These are phyloP conservation scores for Lolium rigidum DNA, from an alignment of 176 grass and related monocot genomes.

Conservation along the genomic window DNA sequence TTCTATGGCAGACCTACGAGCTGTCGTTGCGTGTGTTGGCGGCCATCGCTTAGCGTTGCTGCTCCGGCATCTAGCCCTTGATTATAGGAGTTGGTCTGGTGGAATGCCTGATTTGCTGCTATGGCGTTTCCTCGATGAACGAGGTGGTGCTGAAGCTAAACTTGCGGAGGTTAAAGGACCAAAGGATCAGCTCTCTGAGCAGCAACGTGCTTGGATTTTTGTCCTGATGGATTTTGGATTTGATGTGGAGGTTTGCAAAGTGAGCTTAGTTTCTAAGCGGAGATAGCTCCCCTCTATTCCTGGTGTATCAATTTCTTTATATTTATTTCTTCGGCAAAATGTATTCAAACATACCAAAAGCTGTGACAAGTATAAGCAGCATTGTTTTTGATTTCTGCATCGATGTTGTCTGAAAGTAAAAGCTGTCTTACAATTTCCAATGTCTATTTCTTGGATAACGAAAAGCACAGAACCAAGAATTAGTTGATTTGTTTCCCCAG, in stretches of 20 bases:
- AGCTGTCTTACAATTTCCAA: background rate
- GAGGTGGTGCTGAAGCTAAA: slow-evolving; percentile 65
- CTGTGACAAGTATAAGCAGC: slow-evolving; percentile 18
- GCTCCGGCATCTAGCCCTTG: slow-evolving; percentile 70
- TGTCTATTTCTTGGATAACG: background rate
- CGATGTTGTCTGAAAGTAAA: background rate
- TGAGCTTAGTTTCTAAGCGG: slow-evolving; percentile 49
- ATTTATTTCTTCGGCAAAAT: slow-evolving; percentile 1
- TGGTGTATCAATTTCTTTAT: too few species aligned
- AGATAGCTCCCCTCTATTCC: too few species aligned
- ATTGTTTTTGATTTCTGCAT: background rate
- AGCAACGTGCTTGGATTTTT: slow-evolving; percentile 88
- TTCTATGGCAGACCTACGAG: slow-evolving; percentile 74
- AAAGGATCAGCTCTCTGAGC: slow-evolving; percentile 83
- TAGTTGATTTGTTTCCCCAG: background rate
- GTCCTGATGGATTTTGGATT: slow-evolving; percentile 79
- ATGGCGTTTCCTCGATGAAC: slow-evolving; percentile 80
- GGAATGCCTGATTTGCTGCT: slow-evolving; percentile 91
- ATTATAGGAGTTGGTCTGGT: slow-evolving; percentile 93
- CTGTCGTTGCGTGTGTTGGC: slow-evolving; percentile 62
- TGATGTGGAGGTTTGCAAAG: slow-evolving; percentile 90
- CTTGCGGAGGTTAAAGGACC: slow-evolving; percentile 96
- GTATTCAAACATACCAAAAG: slow-evolving; percentile 23
- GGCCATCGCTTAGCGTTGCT: slow-evolving; percentile 63
- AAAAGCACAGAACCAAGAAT: background rate